Base-by-base conservation (phyloP, 257 asterid species). In the Solanum chmielewskii region DNA sequence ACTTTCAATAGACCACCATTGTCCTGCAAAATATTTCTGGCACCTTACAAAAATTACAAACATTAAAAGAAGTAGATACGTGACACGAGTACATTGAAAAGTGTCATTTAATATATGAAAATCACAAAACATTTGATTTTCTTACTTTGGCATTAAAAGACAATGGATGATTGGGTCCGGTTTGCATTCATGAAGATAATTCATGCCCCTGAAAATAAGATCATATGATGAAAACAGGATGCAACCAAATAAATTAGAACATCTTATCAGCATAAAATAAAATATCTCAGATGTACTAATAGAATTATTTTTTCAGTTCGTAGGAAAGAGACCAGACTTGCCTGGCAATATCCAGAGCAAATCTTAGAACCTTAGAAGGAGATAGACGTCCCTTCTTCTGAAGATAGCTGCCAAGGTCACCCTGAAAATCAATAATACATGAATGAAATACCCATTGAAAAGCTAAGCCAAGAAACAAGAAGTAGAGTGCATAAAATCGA, bases 11-110 rank as follows among this genome's bases (percentile, higher is more conserved):
- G 97, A 89, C 99, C 99, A 89, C 99, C 99, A 91, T 95, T 92
- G 88, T 96, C 99, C 95, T 96, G 98, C 98, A 96, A 96, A 93
- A 97, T 90, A 94, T 97, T 96, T 94, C 99, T 95, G 99, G 98
- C 98, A 95, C 99, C 99, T 96, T 96, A 94, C 95, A 88, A 89
- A 92, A 90, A 91, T 91, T 94, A 92, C 89, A 90, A 90, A 91
- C 92, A 91, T 93, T 95, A 94, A 92, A 91, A 91, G 88, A 73
- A 83, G 89, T 83, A 88, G 45, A 87, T 75, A 83, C 10, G 27
- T 59, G 76, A 85, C 74, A 66, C 12, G 56, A 85, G 70, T 77
- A 88, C 56, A 83, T 52, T 88, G 42, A 29, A 59, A 27, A 69
- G 13, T 42, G 49, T 71, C 35, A 52, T 84, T 45, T 29, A 25